Conservation (phyloP, 177 flowering plant genomes). For the Telopea speciosissima region DNA sequence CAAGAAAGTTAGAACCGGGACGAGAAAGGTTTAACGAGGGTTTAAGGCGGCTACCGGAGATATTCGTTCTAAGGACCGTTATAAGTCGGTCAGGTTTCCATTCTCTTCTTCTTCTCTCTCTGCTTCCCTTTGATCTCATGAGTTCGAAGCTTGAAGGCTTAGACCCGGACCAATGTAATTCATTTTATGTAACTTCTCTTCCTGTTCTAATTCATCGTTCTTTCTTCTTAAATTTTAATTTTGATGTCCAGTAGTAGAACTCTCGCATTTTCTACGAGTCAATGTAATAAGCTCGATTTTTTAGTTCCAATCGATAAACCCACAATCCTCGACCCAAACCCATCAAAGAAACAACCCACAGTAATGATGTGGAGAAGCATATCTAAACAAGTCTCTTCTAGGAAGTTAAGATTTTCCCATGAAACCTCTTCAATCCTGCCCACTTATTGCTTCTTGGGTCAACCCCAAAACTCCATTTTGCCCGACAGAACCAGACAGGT, state of each 20-base stretch:
- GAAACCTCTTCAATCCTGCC: not conserved
- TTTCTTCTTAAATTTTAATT: not conserved
- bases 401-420: conserved; percentile 5
- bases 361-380: conserved; percentile 50
- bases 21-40: not conserved
- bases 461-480: conserved; percentile 17
- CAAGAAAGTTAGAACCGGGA: too few relatives aligned
- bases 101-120: not conserved
- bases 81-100: too few relatives aligned
- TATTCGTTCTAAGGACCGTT: too few relatives aligned
- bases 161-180: not conserved
- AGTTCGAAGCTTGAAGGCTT: not conserved
- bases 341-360: conserved; percentile 11
- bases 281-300: conserved; percentile 14
- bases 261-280: conserved; percentile 13
- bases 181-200: not conserved
- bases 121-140: not conserved
- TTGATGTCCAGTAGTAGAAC: conserved; percentile 8
- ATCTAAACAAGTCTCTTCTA: conserved; percentile 34
- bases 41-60: not conserved
- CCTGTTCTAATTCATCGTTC: not conserved
- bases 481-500: conserved; percentile 14
- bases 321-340: conserved; percentile 10
- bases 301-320: conserved; percentile 11
- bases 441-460: conserved; percentile 8